Evolutionary conservation across 371 early-diverging fungal genomes (phyloP).

Genomic region (Nematocida sp.): DNA sequence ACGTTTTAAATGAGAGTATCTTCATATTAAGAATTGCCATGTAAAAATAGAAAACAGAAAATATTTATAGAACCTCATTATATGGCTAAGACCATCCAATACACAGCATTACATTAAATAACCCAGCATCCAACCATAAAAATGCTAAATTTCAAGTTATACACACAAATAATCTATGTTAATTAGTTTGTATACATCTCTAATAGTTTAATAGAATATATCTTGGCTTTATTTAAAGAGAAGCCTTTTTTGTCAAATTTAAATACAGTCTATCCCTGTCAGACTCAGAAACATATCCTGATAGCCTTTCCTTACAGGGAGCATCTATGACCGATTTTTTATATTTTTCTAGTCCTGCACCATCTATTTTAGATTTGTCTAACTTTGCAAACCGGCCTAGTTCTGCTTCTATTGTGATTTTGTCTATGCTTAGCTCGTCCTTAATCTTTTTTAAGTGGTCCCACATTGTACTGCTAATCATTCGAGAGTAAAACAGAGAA

Average conservation of each 20-base stretch:
- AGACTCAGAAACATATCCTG: neutral
- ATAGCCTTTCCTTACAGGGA: neutral
- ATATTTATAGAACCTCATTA: constrained; percentile 10
- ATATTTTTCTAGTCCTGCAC: neutral
- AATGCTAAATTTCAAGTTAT: no score
- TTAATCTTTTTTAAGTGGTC: constrained; percentile 34
- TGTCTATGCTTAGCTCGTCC: constrained; percentile 41
- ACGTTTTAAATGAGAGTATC: constrained; percentile 96
- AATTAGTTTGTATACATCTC: no score
- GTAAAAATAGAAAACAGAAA: constrained; percentile 22
- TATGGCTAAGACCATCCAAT: no score
- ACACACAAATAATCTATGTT: no score
- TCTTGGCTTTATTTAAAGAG: neutral
- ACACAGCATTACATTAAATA: no score
- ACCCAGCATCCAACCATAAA: no score
- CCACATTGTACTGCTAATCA: constrained; percentile 45
- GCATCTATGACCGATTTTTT: neutral
- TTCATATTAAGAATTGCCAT: constrained; percentile 74
- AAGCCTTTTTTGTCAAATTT: neutral
- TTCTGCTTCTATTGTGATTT: constrained; percentile 47
- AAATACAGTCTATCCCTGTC: neutral
- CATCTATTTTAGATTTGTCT: neutral
- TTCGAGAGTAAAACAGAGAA: constrained; percentile 39
- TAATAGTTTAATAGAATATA: no score
- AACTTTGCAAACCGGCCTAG: constrained; percentile 48